phyloP scores from a whole-genome alignment of 768 basidiomycete genomes.

The Boletus rubescentipes region DNA sequence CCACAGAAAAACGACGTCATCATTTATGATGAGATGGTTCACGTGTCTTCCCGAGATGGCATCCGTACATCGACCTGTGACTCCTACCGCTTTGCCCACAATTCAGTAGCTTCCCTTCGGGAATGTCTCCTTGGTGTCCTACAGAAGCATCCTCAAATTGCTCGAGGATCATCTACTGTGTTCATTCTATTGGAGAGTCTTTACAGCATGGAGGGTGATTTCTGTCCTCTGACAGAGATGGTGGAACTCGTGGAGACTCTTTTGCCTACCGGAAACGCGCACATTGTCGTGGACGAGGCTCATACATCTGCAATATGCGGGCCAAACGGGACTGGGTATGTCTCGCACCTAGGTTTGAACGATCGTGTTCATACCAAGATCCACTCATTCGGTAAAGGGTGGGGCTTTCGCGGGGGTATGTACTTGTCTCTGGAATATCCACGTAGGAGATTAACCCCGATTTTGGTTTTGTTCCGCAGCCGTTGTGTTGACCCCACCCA shows the following conservation, averaged over 20 bases:
- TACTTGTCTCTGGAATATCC: neutral
- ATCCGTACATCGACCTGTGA: slow-evolving; percentile 38
- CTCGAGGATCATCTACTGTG: slow-evolving; percentile 31
- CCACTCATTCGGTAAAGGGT: slow-evolving; percentile 53
- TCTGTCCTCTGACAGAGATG: slow-evolving; percentile 46
- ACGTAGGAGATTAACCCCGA: neutral
- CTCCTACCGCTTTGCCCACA: slow-evolving; percentile 44
- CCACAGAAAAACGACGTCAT: slow-evolving; percentile 46
- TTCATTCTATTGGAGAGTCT: slow-evolving; percentile 54
- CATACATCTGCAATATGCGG: slow-evolving; percentile 59
- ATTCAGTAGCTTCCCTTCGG: slow-evolving; percentile 37
- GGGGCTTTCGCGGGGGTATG: slow-evolving; percentile 20
- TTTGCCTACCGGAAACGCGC: slow-evolving; percentile 37
- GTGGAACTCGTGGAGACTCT: slow-evolving; percentile 37
- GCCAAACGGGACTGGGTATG: slow-evolving; percentile 42
- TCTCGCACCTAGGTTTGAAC: slow-evolving; percentile 42
- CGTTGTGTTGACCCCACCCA: slow-evolving; percentile 18
- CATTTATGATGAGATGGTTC: slow-evolving; percentile 53
- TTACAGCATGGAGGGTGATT: slow-evolving; percentile 64
- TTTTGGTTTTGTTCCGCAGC: slow-evolving; percentile 3
- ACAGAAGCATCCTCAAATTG: slow-evolving; percentile 22
- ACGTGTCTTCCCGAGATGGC: slow-evolving; percentile 52
- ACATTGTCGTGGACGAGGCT: slow-evolving; percentile 56
- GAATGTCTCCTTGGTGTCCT: slow-evolving; percentile 29
- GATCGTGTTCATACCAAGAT: slow-evolving; percentile 44